Conservation (phyloP, 2,329 filamentous ascomycete genomes). For the Elsinoe perseae region DNA sequence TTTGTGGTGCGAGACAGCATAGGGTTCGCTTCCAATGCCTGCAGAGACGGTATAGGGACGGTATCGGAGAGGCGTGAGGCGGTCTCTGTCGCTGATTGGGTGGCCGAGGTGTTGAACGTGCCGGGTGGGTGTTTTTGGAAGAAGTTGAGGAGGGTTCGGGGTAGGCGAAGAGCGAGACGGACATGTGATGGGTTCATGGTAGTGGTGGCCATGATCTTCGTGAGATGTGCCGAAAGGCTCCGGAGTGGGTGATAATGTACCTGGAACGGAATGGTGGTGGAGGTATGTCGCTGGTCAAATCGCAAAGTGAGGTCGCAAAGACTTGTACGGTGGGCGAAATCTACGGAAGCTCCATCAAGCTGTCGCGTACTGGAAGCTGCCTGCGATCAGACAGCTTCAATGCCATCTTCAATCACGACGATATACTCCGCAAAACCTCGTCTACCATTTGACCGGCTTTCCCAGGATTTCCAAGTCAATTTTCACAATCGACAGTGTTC, state of each 20-base stretch:
- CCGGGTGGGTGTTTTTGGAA: slow-evolving; percentile 80
- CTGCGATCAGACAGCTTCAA: slow-evolving; percentile 11
- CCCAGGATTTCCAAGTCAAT: neutral
- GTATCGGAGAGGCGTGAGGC: slow-evolving; percentile 26
- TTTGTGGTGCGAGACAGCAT: slow-evolving; percentile 31
- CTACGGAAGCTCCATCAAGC: slow-evolving; percentile 1
- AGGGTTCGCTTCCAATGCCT: neutral
- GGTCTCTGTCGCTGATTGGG: slow-evolving; percentile 23
- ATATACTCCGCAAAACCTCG: neutral
- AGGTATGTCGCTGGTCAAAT: no score
- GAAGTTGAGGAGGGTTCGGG: slow-evolving; percentile 72
- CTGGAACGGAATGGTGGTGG: no score
- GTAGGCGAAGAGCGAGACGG: slow-evolving; percentile 58
- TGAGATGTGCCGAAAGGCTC: neutral
- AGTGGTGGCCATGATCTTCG: slow-evolving; percentile 7
- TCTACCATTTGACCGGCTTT: neutral
- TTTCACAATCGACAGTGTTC: no score
- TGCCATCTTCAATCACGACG: slow-evolving; percentile 6
- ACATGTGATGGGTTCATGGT: slow-evolving; percentile 30
- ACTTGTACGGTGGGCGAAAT: neutral
- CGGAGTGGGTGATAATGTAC: no score
- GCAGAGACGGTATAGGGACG: slow-evolving; percentile 34
- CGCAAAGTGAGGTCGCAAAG: slow-evolving; percentile 6
- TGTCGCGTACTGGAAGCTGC: slow-evolving; percentile 17
- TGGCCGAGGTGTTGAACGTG: slow-evolving; percentile 36